Evolutionary conservation across 192 early-diverging fungal genomes (phyloP), one percentile per base, ranked within the genome.

Genomic region (Coemansia erecta): DNA sequence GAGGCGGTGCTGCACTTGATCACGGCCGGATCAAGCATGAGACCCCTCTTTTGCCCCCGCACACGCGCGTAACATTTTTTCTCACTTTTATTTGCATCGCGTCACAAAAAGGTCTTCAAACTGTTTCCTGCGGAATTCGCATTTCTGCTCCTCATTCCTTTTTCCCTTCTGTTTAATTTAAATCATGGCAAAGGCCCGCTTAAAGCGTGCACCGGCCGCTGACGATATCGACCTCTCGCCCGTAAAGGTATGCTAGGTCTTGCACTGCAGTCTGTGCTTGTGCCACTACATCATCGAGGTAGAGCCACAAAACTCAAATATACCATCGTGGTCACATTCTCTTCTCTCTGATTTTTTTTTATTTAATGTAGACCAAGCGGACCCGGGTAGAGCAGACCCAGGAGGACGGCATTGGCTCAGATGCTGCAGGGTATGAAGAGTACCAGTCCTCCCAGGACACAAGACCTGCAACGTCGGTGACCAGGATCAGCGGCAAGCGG

Each of bases 171-270:
- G 3, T 4, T 51, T 51, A 9, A n/a, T 31, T 48, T 0, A 4
- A 53, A n/a, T 7, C 19, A 75, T 75, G 72, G 72, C 63, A 21
- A 75, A 59, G 17, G 42, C 49, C 12, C 72, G 62, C n/a, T 49
- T 61, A 19, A 75, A 65, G 66, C 72, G 61, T 58, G n/a, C 47
- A n/a, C 53, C 50, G 15, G 50, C 63, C 9, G 58, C 53, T 13
- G 58, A 23, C 10, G 58, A 47, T 8, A 45, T n/a, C 8, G 65
- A 57, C 28, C 7, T 31, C 4, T 31, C 28, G 28, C 28, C 7
- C 28, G 28, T 31, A 31, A 31, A 31, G 28, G 28, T 31, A 31
- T 7, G 28, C 28, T 31, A 31, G 28, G 7, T 7, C 7, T 5
- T 31, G 2, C 28, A 5, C 7, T 31, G 28, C 28, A 31, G 28